A percentile compares a stretch with the other conserved stretches of the same genome.
These are phyloP conservation scores for Barnettozyma siamensis DNA, from an alignment of 805 yeast genomes.

Conservation along the genomic window DNA sequence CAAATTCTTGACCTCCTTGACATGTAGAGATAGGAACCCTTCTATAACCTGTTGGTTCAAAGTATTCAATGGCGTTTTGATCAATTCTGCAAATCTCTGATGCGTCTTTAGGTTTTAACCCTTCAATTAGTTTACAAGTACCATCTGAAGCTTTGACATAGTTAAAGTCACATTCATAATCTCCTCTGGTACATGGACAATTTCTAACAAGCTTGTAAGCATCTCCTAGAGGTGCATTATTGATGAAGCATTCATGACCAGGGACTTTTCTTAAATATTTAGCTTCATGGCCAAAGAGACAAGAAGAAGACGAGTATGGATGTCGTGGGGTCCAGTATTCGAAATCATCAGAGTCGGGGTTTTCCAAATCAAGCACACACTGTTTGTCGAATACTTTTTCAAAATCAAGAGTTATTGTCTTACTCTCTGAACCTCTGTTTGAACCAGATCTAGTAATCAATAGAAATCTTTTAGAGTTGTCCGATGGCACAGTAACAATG, in stretches of 20 bases:
- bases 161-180: conserved; percentile 93
- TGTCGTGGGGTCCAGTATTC: conserved; percentile 59
- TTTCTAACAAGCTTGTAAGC: conserved; percentile 54
- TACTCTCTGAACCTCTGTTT: conserved; percentile 39
- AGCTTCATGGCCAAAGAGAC: conserved; percentile 72
- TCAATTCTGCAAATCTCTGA: conserved; percentile 51
- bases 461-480: conserved; percentile 72
- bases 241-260: conserved; percentile 63
- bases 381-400: conserved; percentile 42
- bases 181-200: conserved; percentile 82
- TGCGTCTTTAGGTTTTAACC: conserved; percentile 61
- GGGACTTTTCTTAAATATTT: conserved; percentile 49
- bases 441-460: conserved; percentile 47
- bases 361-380: conserved; percentile 44
- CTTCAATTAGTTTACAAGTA: conserved; percentile 75
- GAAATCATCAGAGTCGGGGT: conserved; percentile 48
- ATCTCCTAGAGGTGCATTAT: conserved; percentile 44
- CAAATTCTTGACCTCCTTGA: conserved; percentile 71
- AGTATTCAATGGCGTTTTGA: conserved; percentile 57
- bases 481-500: conserved; percentile 85
- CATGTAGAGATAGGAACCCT: conserved; percentile 83
- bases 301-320: conserved; percentile 42
- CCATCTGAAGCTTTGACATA: conserved; percentile 67
- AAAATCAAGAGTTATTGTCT: conserved; percentile 52
- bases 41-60: conserved; percentile 90